Conservation (phyloP, 116 monocot species). For the Phalaenopsis hybrid region DNA sequence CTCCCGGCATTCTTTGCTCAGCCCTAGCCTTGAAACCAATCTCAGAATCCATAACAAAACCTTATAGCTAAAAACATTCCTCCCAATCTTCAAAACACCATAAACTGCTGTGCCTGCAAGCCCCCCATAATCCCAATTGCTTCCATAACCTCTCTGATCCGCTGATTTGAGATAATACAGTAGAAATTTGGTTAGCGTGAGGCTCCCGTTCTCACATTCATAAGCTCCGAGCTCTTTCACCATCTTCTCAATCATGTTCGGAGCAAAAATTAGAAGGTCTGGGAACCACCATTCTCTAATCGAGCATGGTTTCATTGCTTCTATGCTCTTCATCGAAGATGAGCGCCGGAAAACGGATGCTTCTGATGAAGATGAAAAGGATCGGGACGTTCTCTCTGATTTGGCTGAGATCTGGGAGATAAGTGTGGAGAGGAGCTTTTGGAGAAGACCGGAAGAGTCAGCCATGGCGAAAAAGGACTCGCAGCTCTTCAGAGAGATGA, state of each 20-base stretch:
- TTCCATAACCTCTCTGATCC: conserved; percentile 24
- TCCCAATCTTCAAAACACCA: conserved; percentile 42
- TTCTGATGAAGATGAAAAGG: conserved; percentile 56
- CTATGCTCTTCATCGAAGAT: neutral
- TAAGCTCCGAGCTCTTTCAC: conserved; percentile 42
- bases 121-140: conserved; percentile 56
- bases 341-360: conserved; percentile 17
- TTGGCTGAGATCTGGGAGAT: conserved; percentile 63
- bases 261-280: conserved; percentile 46
- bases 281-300: conserved; percentile 90
- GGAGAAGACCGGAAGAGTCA: conserved; percentile 58
- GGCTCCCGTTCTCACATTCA: conserved; percentile 26
- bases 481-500: conserved; percentile 54
- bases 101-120: conserved; percentile 70
- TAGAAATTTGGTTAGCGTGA: conserved; percentile 72
- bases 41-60: conserved; percentile 78
- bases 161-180: conserved; percentile 68
- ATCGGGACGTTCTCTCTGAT: conserved; percentile 32
- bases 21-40: conserved; percentile 51
- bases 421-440: conserved; percentile 49
- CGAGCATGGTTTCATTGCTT: conserved; percentile 8
- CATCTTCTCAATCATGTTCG: conserved; percentile 50
- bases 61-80: conserved; percentile 59
- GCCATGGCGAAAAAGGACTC: conserved; percentile 44
- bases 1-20: conserved; percentile 53